Conservation (phyloP, 1,284 basidiomycete genomes). For the Papiliotrema terrestris region DNA sequence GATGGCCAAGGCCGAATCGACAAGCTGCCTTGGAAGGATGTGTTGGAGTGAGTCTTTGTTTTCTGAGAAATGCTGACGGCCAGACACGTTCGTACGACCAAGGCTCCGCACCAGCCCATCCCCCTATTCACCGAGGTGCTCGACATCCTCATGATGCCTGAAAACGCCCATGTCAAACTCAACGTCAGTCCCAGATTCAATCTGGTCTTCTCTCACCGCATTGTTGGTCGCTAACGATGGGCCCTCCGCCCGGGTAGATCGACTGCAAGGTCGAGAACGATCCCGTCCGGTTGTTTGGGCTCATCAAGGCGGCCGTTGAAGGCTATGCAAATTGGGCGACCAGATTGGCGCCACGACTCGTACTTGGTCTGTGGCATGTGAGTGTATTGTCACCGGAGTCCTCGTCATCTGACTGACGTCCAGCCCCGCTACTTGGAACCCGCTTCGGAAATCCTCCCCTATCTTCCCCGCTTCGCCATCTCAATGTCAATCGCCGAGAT, state of each 20-base stretch:
- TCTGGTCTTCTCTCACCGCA: slow-evolving; percentile 43
- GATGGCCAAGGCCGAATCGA: slow-evolving; percentile 55
- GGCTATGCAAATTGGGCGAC: slow-evolving; percentile 72
- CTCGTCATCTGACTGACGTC: too few species aligned
- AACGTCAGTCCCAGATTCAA: slow-evolving; percentile 55
- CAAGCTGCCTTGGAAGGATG: slow-evolving; percentile 50
- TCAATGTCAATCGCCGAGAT: slow-evolving; percentile 63
- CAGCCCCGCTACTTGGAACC: slow-evolving; percentile 62
- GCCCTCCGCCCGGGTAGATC: slow-evolving; percentile 57
- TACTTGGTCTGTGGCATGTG: slow-evolving; percentile 63
- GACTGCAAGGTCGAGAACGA: slow-evolving; percentile 81
- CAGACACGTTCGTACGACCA: slow-evolving; percentile 69
- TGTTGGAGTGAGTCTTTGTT: slow-evolving; percentile 39
- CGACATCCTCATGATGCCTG: slow-evolving; percentile 67
- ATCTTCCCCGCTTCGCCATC: slow-evolving; percentile 82
- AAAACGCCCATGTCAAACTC: slow-evolving; percentile 67
- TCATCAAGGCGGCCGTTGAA: slow-evolving; percentile 75
- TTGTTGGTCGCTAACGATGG: slow-evolving; percentile 72
- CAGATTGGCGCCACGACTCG: slow-evolving; percentile 78
- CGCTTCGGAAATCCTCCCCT: slow-evolving; percentile 72
- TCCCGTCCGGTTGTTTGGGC: slow-evolving; percentile 75
- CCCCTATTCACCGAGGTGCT: slow-evolving; percentile 83
- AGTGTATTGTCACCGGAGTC: too few species aligned
- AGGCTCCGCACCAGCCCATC: slow-evolving; percentile 78
- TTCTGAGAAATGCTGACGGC: not conserved